phyloP scores from a whole-genome alignment of 805 yeast genomes.

The Diddensiella transvaalensis region DNA sequence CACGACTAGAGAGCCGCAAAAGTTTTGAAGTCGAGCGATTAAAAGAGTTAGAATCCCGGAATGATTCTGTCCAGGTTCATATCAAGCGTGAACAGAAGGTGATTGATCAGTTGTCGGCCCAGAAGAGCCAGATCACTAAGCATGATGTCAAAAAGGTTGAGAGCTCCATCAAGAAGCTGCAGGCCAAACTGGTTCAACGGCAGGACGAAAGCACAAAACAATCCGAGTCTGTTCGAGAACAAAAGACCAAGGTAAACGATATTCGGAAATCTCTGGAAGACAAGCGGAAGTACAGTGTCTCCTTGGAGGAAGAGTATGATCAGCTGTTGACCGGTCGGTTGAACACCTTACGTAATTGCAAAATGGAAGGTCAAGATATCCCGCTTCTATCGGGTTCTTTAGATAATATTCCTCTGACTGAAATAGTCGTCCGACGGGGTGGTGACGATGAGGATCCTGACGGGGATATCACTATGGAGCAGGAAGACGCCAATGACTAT shows the following conservation, averaged over 20 bases:
- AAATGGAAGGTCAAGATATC: slow-evolving; percentile 61
- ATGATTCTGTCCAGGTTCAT: slow-evolving; percentile 32
- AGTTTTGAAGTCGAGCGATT: slow-evolving; percentile 62
- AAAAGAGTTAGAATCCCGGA: slow-evolving; percentile 47
- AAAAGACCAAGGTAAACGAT: slow-evolving; percentile 25
- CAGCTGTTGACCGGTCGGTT: slow-evolving; percentile 48
- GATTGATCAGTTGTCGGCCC: slow-evolving; percentile 35
- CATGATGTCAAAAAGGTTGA: slow-evolving; percentile 37
- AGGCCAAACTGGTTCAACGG: slow-evolving; percentile 14
- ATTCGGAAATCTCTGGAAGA: slow-evolving; percentile 17
- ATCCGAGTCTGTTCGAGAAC: slow-evolving; percentile 30
- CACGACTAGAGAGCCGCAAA: slow-evolving; percentile 57
- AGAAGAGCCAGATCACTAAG: slow-evolving; percentile 39
- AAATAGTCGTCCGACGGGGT: slow-evolving; percentile 27
- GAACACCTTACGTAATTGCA: slow-evolving; percentile 64
- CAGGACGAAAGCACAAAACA: slow-evolving; percentile 9
- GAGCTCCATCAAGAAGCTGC: slow-evolving; percentile 18
- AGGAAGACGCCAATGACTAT: slow-evolving; percentile 30
- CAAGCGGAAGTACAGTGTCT: slow-evolving; percentile 4
- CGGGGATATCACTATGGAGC: slow-evolving; percentile 28
- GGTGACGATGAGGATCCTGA: slow-evolving; percentile 35
- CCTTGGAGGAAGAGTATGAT: slow-evolving; percentile 50
- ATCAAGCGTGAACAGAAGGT: slow-evolving; percentile 40
- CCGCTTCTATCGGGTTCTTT: slow-evolving; percentile 63
- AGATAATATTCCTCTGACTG: slow-evolving; percentile 59